A percentile compares a stretch with the other conserved stretches of the same genome.
Evolutionary conservation across 371 early-diverging fungal species (phyloP).

Genomic region (Furculomyces boomerangus): DNA sequence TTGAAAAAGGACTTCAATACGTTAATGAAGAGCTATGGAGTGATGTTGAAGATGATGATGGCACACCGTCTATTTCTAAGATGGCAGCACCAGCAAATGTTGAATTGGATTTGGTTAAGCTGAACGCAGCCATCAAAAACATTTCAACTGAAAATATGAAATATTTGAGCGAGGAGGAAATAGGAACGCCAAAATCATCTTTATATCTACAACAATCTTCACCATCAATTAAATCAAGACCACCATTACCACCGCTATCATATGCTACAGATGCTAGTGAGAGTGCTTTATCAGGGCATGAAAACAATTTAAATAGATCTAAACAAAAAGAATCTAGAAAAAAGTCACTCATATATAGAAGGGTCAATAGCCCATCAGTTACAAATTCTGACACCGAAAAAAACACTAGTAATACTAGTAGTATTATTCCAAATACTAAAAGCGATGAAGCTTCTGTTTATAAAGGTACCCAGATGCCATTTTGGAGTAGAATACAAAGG

Average conservation of each 20-base stretch:
- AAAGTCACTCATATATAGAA: not conserved
- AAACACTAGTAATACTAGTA: not conserved
- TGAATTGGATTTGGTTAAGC: too few relatives aligned
- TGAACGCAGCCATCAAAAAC: too few relatives aligned
- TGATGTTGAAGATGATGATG: not conserved
- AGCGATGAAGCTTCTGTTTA: too few relatives aligned
- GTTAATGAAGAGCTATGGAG: conserved; percentile 13
- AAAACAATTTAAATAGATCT: not conserved
- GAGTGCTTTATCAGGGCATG: not conserved
- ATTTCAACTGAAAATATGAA: too few relatives aligned
- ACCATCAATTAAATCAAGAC: not conserved
- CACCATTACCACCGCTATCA: not conserved
- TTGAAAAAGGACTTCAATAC: conserved; percentile 19
- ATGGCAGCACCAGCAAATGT: too few relatives aligned
- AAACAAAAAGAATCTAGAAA: not conserved
- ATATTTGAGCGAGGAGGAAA: not conserved
- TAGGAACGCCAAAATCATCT: not conserved
- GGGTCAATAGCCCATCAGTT: not conserved
- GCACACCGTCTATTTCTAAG: too few relatives aligned
- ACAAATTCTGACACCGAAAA: not conserved
- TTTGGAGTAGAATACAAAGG: not conserved
- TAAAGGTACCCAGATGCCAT: too few relatives aligned
- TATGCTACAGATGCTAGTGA: conserved; percentile 1
- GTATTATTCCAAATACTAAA: not conserved
- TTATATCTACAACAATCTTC: too few relatives aligned